Evolutionary conservation across 139 green algal species (phyloP).

Genomic region (Chlorella vulgaris): DNA sequence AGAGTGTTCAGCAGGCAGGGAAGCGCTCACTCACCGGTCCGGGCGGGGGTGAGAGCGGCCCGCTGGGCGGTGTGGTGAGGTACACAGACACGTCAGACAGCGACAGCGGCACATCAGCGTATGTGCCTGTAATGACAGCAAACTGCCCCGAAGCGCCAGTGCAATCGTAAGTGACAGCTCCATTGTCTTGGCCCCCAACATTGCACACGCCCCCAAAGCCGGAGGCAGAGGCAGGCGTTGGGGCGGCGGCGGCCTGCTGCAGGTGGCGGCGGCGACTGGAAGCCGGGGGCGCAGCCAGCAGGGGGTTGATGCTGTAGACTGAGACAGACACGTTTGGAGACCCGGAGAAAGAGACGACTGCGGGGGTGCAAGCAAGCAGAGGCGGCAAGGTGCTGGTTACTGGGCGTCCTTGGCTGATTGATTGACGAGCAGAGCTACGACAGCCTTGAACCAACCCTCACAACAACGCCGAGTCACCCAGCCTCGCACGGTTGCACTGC

Average conservation of each 20-base stretch:
- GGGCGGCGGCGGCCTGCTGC: neutral
- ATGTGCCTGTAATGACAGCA: neutral
- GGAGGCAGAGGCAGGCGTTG: neutral
- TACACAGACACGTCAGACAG: neutral
- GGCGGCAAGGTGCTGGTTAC: too few relatives aligned
- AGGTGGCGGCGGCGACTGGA: neutral
- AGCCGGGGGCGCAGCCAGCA: neutral
- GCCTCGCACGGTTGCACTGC: too few relatives aligned
- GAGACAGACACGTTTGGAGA: neutral
- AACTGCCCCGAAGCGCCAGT: neutral
- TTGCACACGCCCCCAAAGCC: neutral
- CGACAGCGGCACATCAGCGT: neutral
- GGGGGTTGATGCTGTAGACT: neutral
- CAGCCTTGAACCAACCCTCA: too few relatives aligned
- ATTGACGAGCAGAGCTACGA: too few relatives aligned
- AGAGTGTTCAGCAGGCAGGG: neutral
- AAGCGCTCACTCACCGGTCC: constrained; percentile 3
- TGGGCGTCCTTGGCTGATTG: too few relatives aligned
- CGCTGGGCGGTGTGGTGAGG: neutral
- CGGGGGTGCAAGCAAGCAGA: neutral
- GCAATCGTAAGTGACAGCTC: neutral
- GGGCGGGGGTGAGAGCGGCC: neutral
- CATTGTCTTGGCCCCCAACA: neutral
- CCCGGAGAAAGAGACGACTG: neutral
- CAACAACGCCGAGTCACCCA: too few relatives aligned